These are phyloP conservation scores for Microsporum ferrugineum DNA, from an alignment of 2,329 filamentous ascomycete species.

Conservation along the genomic window DNA sequence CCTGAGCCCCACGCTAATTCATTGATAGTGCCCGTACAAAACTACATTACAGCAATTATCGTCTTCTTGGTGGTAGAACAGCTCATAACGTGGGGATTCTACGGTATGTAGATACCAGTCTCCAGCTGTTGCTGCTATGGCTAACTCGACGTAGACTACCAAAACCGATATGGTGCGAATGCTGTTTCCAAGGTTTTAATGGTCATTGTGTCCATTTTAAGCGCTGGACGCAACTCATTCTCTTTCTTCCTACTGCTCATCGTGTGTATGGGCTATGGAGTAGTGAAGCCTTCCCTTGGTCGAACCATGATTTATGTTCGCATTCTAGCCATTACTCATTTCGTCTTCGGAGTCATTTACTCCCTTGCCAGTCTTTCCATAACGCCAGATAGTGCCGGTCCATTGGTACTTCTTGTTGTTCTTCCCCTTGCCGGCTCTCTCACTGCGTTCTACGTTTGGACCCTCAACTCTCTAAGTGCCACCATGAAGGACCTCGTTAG, in stretches of 20 bases:
- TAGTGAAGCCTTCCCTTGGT: conserved; percentile 86
- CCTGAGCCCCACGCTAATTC: conserved; percentile 22
- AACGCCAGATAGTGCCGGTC: conserved; percentile 78
- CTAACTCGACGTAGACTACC: conserved; percentile 56
- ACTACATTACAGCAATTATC: conserved; percentile 96
- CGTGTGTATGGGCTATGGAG: conserved; percentile 98
- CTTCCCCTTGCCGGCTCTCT: conserved; percentile 82
- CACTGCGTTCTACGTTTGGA: conserved; percentile 98
- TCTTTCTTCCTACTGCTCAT: conserved; percentile 97
- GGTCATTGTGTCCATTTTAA: conserved; percentile 82
- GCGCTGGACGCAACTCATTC: conserved; percentile 90
- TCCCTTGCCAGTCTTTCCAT: conserved; percentile 80
- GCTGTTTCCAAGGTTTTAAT: conserved; percentile 73
- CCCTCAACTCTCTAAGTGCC: conserved; percentile 81
- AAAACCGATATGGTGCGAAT: conserved; percentile 81
- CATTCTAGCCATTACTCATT: conserved; percentile 81
- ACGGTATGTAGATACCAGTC: conserved; percentile 46
- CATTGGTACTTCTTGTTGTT: conserved; percentile 83
- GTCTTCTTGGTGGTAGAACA: conserved; percentile 92
- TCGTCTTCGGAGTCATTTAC: conserved; percentile 89
- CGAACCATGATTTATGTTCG: conserved; percentile 91
- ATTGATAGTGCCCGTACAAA: conserved; percentile 72
- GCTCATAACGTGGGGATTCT: conserved; percentile 98
- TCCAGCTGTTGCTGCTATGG: not conserved
- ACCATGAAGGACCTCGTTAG: conserved; percentile 95